Evolutionary conservation across 1,284 basidiomycete genomes (phyloP).

Genomic region (Paramarasmius palmivorus): DNA sequence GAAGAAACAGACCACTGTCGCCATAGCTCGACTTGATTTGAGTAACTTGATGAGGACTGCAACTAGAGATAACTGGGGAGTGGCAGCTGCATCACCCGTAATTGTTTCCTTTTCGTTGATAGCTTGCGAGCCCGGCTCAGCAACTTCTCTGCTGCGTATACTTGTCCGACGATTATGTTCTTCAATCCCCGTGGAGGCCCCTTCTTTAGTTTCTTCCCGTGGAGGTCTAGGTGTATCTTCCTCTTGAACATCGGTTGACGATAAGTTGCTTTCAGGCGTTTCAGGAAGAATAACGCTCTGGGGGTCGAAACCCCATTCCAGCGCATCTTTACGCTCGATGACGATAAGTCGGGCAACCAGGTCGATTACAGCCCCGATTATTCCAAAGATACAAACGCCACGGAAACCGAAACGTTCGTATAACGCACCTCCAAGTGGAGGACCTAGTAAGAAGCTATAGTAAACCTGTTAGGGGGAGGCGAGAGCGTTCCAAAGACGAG

Average conservation of each 20-base stretch:
- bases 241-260: not conserved
- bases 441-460: constrained; percentile 53
- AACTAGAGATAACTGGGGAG: constrained; percentile 32
- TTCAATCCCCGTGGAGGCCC: not conserved
- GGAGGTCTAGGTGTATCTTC: not conserved
- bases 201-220: not conserved
- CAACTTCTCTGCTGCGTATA: too few relatives aligned
- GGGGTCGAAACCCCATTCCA: constrained; percentile 54
- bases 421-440: constrained; percentile 70
- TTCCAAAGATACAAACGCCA: constrained; percentile 73
- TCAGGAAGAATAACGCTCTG: constrained; percentile 17
- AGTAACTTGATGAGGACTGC: constrained; percentile 46
- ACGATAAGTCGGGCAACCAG: constrained; percentile 61
- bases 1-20: constrained; percentile 52
- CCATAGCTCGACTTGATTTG: constrained; percentile 56
- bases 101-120: not conserved
- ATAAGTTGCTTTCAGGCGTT: constrained; percentile 11
- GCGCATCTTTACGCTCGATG: constrained; percentile 62
- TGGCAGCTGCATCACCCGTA: not conserved
- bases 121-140: too few relatives aligned
- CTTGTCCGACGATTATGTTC: not conserved
- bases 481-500: too few relatives aligned
- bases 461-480: too few relatives aligned
- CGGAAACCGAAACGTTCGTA: constrained; percentile 70
- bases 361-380: constrained; percentile 61